These are phyloP conservation scores for Xylaria venustula DNA, from an alignment of 495 filamentous ascomycete genomes.

Conservation along the genomic window DNA sequence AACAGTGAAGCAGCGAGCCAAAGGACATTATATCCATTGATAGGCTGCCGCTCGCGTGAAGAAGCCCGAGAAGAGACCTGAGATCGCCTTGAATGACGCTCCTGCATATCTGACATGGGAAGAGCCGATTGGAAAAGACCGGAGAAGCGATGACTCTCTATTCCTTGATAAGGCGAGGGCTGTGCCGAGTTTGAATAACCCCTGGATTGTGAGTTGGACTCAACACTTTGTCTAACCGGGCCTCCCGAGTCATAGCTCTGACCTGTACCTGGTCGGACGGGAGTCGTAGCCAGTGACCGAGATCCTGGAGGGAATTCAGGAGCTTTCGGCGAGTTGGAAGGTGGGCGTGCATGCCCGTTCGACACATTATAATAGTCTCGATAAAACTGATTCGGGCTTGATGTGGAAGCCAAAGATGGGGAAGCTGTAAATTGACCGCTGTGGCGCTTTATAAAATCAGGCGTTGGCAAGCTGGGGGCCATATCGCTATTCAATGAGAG, in stretches of 20 bases:
- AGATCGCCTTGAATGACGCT: conserved; percentile 40
- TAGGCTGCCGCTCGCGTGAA: conserved; percentile 45
- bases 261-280: conserved; percentile 49
- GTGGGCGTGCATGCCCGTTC: conserved; percentile 34
- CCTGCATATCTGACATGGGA: conserved; percentile 67
- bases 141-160: conserved; percentile 53
- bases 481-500: conserved; percentile 63
- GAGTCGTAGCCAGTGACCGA: conserved; percentile 27
- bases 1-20: conserved; percentile 94
- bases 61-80: conserved; percentile 49
- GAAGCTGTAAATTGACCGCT: conserved; percentile 57
- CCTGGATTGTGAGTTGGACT: conserved; percentile 38
- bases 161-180: conserved; percentile 36
- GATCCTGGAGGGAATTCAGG: conserved; percentile 37
- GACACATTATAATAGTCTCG: conserved; percentile 46
- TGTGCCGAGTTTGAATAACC: conserved; percentile 47
- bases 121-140: conserved; percentile 83
- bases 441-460: conserved; percentile 54
- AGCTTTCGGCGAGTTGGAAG: conserved; percentile 43
- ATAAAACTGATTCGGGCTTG: conserved; percentile 52
- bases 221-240: conserved; percentile 42
- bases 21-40: conserved; percentile 54
- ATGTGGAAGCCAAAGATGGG: conserved; percentile 41
- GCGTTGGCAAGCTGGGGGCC: conserved; percentile 59
- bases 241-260: conserved; percentile 49